Evolutionary conservation across 2,329 filamentous ascomycete species (phyloP), one percentile per base, ranked within the genome.

Genomic region (Coniochaeta sp.): DNA sequence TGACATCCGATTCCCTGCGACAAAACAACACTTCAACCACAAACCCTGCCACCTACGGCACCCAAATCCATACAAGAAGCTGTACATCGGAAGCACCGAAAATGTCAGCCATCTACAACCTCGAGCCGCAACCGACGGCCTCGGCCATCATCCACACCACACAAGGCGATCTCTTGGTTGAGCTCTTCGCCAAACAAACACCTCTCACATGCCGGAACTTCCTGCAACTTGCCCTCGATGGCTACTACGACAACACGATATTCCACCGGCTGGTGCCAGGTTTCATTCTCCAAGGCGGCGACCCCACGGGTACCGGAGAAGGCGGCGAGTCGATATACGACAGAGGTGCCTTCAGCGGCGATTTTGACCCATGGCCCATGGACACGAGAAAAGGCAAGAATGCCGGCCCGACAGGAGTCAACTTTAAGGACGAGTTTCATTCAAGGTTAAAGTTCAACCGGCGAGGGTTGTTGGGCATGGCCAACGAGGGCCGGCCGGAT

Each of bases 121-220:
- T 95, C 63, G 92, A 96, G 70, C 92, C 94, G 50, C 90, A 92
- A 64, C 90, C 94, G 45, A 96, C 92, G 53, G 94, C 88, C 20
- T 96, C 94, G 58, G 90, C 89, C 52, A 85, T 96, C 58, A 78
- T 99, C 38, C 86, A 95, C 69, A 99, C 94, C 9, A 95, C 89
- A 6, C 77, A 86, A 45, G 94, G 94, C 68, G 91, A 96, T 63
- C 79, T 99, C 53, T 85, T 88, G 32, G 81, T 99, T 69, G 90
- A 96, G 69, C 84, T 99, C 52, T 99, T 96, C 75, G 91, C 91
- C 16, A 94, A 94, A 65, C 94, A 99, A 70, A 87, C 89, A 0
- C 94, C 94, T 8, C 77, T 96, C 56, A 87, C 94, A 24, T 91
- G 86, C 65, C 90, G 92, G 60, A 97, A 96, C 73, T 99, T 99